Evolutionary conservation across 1,139 yeast species (phyloP).

Genomic region (Scheffersomyces parashehatae): DNA sequence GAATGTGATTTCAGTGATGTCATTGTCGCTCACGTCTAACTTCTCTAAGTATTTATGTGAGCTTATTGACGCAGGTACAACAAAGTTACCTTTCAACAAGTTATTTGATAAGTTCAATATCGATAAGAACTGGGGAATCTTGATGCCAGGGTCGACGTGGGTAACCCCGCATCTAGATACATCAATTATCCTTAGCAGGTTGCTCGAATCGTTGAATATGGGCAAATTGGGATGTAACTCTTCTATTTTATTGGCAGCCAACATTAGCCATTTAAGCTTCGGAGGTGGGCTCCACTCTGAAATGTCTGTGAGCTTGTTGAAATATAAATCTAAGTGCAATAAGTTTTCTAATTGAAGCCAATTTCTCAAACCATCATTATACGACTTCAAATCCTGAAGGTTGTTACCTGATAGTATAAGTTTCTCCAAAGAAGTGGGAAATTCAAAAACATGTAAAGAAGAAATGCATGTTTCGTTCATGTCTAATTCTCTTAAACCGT

Average conservation of each 20-base stretch:
- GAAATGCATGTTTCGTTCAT: slow-evolving; percentile 24
- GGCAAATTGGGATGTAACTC: slow-evolving; percentile 3
- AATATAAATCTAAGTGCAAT: slow-evolving; percentile 22
- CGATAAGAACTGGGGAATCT: slow-evolving; percentile 3
- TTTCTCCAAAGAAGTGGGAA: slow-evolving; percentile 25
- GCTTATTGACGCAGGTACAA: slow-evolving; percentile 1
- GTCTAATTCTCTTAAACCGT: slow-evolving; percentile 16
- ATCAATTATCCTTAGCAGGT: slow-evolving; percentile 2
- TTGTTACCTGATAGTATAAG: slow-evolving; percentile 25
- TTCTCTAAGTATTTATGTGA: slow-evolving; percentile 2
- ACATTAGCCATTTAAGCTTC: slow-evolving; percentile 8
- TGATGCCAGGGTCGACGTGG: slow-evolving; percentile 1
- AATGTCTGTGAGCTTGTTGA: slow-evolving; percentile 16
- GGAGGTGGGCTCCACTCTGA: slow-evolving; percentile 12
- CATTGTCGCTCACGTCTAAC: slow-evolving; percentile 21
- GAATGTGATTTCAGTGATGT: slow-evolving; percentile 10
- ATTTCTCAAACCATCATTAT: slow-evolving; percentile 12
- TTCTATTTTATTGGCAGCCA: slow-evolving; percentile 11
- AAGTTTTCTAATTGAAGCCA: slow-evolving; percentile 28
- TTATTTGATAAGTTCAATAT: slow-evolving; percentile 6
- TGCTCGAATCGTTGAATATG: neutral
- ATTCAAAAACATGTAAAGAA: slow-evolving; percentile 20
- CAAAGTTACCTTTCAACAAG: slow-evolving; percentile 1
- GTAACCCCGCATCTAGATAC: slow-evolving; percentile 3
- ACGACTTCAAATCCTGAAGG: slow-evolving; percentile 16